Percentiles rank a stretch among this genome's conserved stretches.
phyloP scores from a whole-genome alignment of 805 yeast species.

The Monosporozyma unispora region DNA sequence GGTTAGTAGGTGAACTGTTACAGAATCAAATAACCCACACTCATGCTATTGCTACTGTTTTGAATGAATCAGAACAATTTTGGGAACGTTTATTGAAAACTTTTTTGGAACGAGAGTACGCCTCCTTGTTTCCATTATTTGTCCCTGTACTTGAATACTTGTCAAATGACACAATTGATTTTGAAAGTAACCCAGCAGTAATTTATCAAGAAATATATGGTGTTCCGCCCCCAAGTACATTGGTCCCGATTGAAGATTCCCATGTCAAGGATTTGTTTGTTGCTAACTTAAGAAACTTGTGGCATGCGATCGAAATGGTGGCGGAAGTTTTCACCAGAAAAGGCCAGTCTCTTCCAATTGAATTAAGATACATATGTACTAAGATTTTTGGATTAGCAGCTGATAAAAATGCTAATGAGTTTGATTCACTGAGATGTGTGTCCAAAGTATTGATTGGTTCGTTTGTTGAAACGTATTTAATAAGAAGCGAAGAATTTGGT shows the following conservation, averaged over 20 bases:
- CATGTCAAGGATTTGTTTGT: slow-evolving; percentile 67
- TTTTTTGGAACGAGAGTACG: slow-evolving; percentile 33
- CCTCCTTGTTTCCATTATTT: slow-evolving; percentile 28
- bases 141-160: slow-evolving; percentile 33
- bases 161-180: slow-evolving; percentile 37
- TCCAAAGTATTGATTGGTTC: slow-evolving; percentile 28
- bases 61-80: slow-evolving; percentile 24
- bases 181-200: slow-evolving; percentile 77
- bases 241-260: slow-evolving; percentile 73
- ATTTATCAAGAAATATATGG: slow-evolving; percentile 40
- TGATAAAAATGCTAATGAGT: slow-evolving; percentile 46
- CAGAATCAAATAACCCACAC: slow-evolving; percentile 32
- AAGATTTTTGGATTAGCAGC: slow-evolving; percentile 35
- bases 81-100: slow-evolving; percentile 38
- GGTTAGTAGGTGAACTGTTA: slow-evolving; percentile 44
- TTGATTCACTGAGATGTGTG: slow-evolving; percentile 57
- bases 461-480: slow-evolving; percentile 19
- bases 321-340: slow-evolving; percentile 38
- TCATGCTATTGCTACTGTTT: slow-evolving; percentile 17
- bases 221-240: slow-evolving; percentile 35
- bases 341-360: slow-evolving; percentile 43
- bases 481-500: slow-evolving; percentile 20
- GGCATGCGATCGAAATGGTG: slow-evolving; percentile 61
- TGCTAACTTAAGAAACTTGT: slow-evolving; percentile 57
- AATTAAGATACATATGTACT: slow-evolving; percentile 47